Conservation (phyloP, 2,329 filamentous ascomycete genomes). For the Diaporthe citriasiana region DNA sequence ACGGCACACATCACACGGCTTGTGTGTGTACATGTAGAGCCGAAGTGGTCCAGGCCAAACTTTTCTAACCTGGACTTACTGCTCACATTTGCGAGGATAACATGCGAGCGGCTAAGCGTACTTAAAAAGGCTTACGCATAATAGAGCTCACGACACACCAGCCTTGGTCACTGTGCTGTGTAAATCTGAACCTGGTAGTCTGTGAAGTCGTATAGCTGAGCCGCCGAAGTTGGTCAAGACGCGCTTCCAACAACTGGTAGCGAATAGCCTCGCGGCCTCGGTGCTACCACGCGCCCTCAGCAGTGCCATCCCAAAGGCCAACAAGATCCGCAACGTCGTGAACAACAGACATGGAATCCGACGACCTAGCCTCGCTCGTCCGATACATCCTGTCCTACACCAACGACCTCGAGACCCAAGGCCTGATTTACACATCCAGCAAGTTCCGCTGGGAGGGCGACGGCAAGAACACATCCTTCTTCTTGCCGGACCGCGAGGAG, state of each 20-base stretch:
- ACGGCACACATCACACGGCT: not conserved
- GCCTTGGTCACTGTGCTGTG: not conserved
- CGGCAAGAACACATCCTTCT: constrained; percentile 43
- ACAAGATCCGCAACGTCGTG: constrained; percentile 22
- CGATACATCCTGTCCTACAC: constrained; percentile 46
- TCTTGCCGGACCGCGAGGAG: constrained; percentile 26
- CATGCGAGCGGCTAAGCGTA: not conserved
- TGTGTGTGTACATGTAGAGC: not conserved
- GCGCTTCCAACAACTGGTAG: constrained; percentile 2
- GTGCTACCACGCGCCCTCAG: not conserved
- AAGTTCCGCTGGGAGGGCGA: constrained; percentile 45
- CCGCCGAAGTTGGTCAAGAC: not conserved
- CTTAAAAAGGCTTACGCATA: not conserved
- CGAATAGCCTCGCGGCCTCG: not conserved
- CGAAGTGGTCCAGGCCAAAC: not conserved
- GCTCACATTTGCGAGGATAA: not conserved
- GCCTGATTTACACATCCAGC: constrained; percentile 45
- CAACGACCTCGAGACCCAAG: constrained; percentile 45
- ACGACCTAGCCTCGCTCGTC: constrained; percentile 29
- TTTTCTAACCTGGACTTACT: not conserved
- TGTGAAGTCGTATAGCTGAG: not conserved
- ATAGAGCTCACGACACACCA: not conserved
- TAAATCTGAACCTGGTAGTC: not conserved
- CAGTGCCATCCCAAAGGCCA: constrained; percentile 2
- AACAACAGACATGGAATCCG: constrained; percentile 33